Base-by-base conservation (phyloP, 2,329 filamentous ascomycete genomes). In the Penicillium sp. region DNA sequence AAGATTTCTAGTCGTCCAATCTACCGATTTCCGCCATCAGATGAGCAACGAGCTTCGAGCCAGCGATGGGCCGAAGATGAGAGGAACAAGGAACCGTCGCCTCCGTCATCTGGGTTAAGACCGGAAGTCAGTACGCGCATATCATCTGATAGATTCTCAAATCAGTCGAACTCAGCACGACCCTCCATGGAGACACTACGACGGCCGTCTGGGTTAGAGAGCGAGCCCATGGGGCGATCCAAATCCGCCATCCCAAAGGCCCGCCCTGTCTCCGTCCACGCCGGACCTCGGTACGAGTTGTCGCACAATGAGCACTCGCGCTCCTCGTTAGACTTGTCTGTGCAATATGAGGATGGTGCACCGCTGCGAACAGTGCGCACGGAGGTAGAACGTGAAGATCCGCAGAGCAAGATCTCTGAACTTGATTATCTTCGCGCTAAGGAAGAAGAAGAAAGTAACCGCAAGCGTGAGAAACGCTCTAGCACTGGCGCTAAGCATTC, bases 251-350 rank as follows among this genome's bases (percentile, higher is more conserved):
- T 84, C 60, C 71, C 80, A 61, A 85, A 86, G 56, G 80, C 84
- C 49, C 82, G 93, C 42, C 93, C 93, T 66, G 79, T 85, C 0
- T 96, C 92, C 69, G 89, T 89, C 31, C 90, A 92, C 68, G 81
- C 95, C 3, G 88, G 91, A 62, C 88, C 88, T 0, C 91, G 88
- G 65, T 79, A 94, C 47, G 91, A 95, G 53, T 90, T 89, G 65
- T 77, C 95, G 16, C 86, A 89, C 21, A 90, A 94, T 62, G 91
- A 95, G 66, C 79, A 77, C 21, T 76, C 81, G 60, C 61, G 79
- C 18, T 68, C 72, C 4, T 76, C 61, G 54, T 54, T 70, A 41
- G 70, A 74, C 48, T 54, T 68, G 36, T 58, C 65, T 36, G 60
- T 58, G n/a, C 62, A 66, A 42, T 72, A 74, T 34, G 72, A 74